A percentile compares a stretch with the other conserved stretches of the same genome.
Evolutionary conservation across 176 grass and related monocot species (phyloP).

Genomic region (Stipa capillata): DNA sequence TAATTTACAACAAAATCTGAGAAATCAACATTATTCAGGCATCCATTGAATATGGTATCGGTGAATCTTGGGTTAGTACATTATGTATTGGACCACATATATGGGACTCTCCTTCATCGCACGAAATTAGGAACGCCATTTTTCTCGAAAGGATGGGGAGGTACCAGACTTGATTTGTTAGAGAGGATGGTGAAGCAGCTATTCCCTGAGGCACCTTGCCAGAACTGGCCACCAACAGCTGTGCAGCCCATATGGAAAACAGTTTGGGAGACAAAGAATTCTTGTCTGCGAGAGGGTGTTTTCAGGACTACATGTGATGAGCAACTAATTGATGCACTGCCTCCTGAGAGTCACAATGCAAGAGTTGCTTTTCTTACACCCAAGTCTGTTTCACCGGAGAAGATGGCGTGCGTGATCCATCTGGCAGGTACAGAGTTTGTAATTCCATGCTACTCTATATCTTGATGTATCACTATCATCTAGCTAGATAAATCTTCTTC

Average conservation of each 20-base stretch:
- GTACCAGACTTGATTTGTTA: constrained; percentile 71
- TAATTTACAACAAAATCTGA: not conserved
- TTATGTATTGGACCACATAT: constrained; percentile 85
- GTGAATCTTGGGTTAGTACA: constrained; percentile 76
- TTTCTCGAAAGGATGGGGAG: constrained; percentile 92
- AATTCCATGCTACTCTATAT: not conserved
- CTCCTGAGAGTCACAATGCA: constrained; percentile 70
- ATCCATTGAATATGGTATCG: constrained; percentile 58
- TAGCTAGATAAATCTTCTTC: constrained; percentile 10
- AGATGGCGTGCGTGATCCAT: constrained; percentile 90
- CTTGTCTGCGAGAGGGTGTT: constrained; percentile 66
- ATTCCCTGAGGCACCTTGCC: constrained; percentile 46
- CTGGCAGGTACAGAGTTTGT: constrained; percentile 64
- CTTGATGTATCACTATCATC: not conserved
- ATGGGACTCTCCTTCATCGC: constrained; percentile 66
- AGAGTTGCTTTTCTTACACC: constrained; percentile 89
- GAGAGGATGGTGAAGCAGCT: constrained; percentile 86
- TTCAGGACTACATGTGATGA: constrained; percentile 82
- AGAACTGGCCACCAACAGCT: constrained; percentile 58
- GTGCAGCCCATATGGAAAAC: constrained; percentile 79
- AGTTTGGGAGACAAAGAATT: constrained; percentile 77
- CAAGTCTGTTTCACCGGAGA: constrained; percentile 61
- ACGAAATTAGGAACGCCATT: constrained; percentile 82
- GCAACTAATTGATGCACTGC: constrained; percentile 54
- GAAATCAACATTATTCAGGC: not conserved